These are phyloP conservation scores for Aspergillus biplanus DNA, from an alignment of 495 filamentous ascomycete species.

Conservation along the genomic window DNA sequence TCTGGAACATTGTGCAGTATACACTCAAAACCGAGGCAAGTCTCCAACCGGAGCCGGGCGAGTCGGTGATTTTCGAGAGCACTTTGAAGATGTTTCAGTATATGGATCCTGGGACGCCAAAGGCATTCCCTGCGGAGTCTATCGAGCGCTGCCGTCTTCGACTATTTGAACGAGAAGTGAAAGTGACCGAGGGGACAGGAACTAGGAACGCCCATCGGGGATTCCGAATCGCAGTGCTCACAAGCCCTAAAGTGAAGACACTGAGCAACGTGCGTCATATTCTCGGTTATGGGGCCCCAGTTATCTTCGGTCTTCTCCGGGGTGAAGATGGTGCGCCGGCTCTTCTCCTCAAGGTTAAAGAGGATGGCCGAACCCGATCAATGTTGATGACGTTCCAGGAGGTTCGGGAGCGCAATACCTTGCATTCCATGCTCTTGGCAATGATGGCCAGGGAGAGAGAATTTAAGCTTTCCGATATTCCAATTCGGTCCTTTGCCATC, in stretches of 20 bases:
- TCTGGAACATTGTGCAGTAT: slow-evolving; percentile 83
- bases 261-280: slow-evolving; percentile 72
- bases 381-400: slow-evolving; percentile 78
- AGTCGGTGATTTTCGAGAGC: slow-evolving; percentile 65
- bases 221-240: slow-evolving; percentile 74
- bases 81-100: slow-evolving; percentile 73
- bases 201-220: slow-evolving; percentile 71
- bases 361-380: slow-evolving; percentile 63
- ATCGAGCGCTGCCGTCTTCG: slow-evolving; percentile 67
- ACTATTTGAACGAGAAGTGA: slow-evolving; percentile 69
- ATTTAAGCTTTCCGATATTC: slow-evolving; percentile 61
- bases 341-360: slow-evolving; percentile 69
- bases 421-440: slow-evolving; percentile 73
- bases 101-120: slow-evolving; percentile 67
- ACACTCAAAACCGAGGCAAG: slow-evolving; percentile 70
- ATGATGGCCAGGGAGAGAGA: slow-evolving; percentile 63
- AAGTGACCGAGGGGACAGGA: slow-evolving; percentile 67
- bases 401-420: slow-evolving; percentile 61
- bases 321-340: slow-evolving; percentile 68
- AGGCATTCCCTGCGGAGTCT: slow-evolving; percentile 74
- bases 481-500: slow-evolving; percentile 64
- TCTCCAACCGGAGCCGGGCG: slow-evolving; percentile 65
- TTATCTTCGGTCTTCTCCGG: slow-evolving; percentile 73
- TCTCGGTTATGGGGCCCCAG: slow-evolving; percentile 59
- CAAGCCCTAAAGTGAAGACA: slow-evolving; percentile 73